Conservation (phyloP, 2,329 filamentous ascomycete genomes). For the Pestalotiopsis sp. region DNA sequence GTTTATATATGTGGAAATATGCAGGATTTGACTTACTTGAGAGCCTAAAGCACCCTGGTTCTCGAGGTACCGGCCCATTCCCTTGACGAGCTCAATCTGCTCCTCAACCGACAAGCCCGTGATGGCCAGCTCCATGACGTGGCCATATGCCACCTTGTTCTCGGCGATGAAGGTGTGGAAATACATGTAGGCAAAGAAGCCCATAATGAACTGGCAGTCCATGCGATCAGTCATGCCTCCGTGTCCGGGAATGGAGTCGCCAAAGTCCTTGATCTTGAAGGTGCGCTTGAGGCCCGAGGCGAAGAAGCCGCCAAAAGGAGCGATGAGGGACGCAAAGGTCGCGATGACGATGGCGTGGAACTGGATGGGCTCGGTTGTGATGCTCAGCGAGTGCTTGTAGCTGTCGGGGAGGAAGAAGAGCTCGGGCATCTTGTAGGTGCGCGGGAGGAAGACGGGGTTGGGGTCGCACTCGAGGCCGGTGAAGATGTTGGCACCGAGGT, state of each 20-base stretch:
- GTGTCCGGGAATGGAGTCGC: conserved; percentile 95
- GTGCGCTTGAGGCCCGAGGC: conserved; percentile 96
- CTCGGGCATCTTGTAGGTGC: conserved; percentile 49
- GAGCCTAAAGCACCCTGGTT: conserved; percentile 59
- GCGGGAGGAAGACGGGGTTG: conserved; percentile 88
- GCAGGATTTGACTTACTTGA: conserved; percentile 34
- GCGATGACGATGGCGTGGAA: conserved; percentile 89
- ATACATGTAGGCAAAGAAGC: conserved; percentile 97
- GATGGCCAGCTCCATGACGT: conserved; percentile 88
- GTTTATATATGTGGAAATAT: neutral
- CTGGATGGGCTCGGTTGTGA: conserved; percentile 86
- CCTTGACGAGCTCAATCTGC: conserved; percentile 79
- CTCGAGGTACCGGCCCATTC: conserved; percentile 64
- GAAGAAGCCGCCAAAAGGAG: conserved; percentile 97
- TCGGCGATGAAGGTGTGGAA: conserved; percentile 96
- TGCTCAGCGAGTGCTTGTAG: conserved; percentile 45
- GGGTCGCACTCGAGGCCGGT: conserved; percentile 87
- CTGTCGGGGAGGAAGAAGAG: conserved; percentile 58
- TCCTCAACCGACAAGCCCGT: conserved; percentile 86
- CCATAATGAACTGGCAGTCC: conserved; percentile 99
- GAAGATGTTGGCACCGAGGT: conserved; percentile 91
- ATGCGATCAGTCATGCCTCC: conserved; percentile 98
- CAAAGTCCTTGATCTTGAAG: conserved; percentile 99
- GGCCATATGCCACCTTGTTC: conserved; percentile 82
- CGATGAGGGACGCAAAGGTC: conserved; percentile 93